phyloP scores from a whole-genome alignment of 768 basidiomycete genomes.

The Cyathus striatus region DNA sequence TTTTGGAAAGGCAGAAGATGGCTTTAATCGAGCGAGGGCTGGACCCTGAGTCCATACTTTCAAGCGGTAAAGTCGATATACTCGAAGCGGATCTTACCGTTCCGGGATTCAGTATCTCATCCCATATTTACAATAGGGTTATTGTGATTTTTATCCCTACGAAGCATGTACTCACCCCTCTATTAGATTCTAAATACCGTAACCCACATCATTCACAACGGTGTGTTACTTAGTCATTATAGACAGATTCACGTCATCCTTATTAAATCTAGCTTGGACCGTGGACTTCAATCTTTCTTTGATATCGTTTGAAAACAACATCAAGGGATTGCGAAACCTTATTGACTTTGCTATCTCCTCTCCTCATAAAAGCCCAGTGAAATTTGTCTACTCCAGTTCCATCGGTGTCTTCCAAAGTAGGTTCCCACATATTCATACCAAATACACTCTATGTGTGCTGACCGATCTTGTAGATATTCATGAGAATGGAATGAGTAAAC shows the following conservation, averaged over 20 bases:
- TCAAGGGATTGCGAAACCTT: slow-evolving; percentile 23
- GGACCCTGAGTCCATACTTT: too few species aligned
- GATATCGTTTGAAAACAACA: slow-evolving; percentile 18
- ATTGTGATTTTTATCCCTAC: not conserved
- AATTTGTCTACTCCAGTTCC: slow-evolving; percentile 26
- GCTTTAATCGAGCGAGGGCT: too few species aligned
- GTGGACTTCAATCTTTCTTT: slow-evolving; percentile 30
- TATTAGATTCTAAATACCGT: slow-evolving; percentile 8
- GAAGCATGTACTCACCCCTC: not conserved
- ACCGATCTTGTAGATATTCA: not conserved
- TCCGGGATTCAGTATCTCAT: slow-evolving; percentile 24
- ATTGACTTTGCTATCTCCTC: slow-evolving; percentile 24
- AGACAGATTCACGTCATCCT: not conserved
- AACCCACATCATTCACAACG: slow-evolving; percentile 17
- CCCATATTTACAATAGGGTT: slow-evolving; percentile 10
- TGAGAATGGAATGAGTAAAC: not conserved
- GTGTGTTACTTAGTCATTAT: slow-evolving; percentile 4
- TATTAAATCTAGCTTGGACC: slow-evolving; percentile 24
- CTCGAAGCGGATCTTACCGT: slow-evolving; percentile 15
- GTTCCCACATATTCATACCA: slow-evolving; percentile 6
- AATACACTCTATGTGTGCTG: not conserved
- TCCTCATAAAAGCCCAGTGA: slow-evolving; percentile 9
- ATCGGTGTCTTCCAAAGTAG: slow-evolving; percentile 20
- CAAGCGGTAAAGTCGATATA: too few species aligned
- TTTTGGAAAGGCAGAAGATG: slow-evolving; percentile 7